Percentiles rank a stretch among this genome's conserved stretches.
Conservation (phyloP, 164 flowering plant species). For the Malania oleifera region DNA sequence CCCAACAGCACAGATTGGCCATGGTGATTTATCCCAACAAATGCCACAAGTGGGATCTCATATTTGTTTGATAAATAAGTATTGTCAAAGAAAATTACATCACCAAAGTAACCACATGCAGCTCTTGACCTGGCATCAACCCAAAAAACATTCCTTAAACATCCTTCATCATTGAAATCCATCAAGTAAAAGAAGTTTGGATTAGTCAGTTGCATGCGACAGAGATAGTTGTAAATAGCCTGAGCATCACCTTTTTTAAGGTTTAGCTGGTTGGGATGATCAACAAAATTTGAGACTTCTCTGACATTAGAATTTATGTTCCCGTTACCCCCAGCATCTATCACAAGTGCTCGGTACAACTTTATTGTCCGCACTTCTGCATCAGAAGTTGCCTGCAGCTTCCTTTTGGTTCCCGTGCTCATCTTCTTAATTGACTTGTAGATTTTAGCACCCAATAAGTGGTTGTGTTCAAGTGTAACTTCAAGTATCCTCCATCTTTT, state of each 20-base stretch:
- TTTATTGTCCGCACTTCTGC: slow-evolving; percentile 34
- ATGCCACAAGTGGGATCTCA: slow-evolving; percentile 41
- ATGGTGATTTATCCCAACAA: slow-evolving; percentile 47
- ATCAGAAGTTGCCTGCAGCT: slow-evolving; percentile 22
- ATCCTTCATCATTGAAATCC: slow-evolving; percentile 39
- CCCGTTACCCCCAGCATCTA: slow-evolving; percentile 31
- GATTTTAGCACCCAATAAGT: slow-evolving; percentile 36
- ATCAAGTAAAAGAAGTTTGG: slow-evolving; percentile 39
- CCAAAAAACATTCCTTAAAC: slow-evolving; percentile 39
- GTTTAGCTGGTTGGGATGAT: slow-evolving; percentile 24
- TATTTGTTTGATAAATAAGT: slow-evolving; percentile 31
- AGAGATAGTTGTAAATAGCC: slow-evolving; percentile 35
- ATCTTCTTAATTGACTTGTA: slow-evolving; percentile 40
- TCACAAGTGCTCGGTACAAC: slow-evolving; percentile 36
- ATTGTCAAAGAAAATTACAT: slow-evolving; percentile 34
- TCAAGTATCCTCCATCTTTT: slow-evolving; percentile 62
- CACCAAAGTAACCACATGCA: slow-evolving; percentile 37
- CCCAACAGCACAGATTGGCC: slow-evolving; percentile 38
- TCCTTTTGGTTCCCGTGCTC: slow-evolving; percentile 31
- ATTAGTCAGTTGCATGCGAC: slow-evolving; percentile 40
- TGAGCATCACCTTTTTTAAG: slow-evolving; percentile 37
- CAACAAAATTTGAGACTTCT: slow-evolving; percentile 16
- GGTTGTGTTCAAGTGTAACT: slow-evolving; percentile 61
- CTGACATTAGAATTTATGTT: slow-evolving; percentile 16
- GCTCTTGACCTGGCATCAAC: slow-evolving; percentile 36